These are phyloP conservation scores for Stromatinia cepivora DNA, from an alignment of 2,329 filamentous ascomycete species.

Conservation along the genomic window DNA sequence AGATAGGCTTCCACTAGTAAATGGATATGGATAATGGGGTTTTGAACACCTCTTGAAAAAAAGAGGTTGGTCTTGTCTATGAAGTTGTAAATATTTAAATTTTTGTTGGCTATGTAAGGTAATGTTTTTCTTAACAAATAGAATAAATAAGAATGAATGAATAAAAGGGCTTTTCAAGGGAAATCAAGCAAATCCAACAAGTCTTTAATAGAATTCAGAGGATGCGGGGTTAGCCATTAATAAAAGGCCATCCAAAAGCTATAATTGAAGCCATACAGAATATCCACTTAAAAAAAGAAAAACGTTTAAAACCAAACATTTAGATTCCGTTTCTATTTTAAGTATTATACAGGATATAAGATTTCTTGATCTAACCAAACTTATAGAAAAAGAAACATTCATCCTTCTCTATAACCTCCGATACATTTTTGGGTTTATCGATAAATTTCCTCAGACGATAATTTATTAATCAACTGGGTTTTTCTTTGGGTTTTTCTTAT, in stretches of 20 bases:
- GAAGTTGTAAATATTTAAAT: neutral
- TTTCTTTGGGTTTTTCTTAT: constrained; percentile 4
- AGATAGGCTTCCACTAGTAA: constrained; percentile 1
- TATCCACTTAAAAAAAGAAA: too few species aligned
- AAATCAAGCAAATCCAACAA: neutral
- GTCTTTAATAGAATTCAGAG: neutral
- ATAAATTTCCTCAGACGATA: neutral
- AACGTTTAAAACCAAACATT: too few species aligned
- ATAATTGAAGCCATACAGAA: too few species aligned
- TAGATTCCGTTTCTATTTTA: too few species aligned
- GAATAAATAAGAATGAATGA: neutral
- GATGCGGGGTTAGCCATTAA: constrained; percentile 3
- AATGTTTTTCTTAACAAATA: neutral
- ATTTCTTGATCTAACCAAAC: too few species aligned
- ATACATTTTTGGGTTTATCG: neutral
- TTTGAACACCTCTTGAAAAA: neutral
- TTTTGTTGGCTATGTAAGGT: neutral
- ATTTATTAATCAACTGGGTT: constrained; percentile 8
- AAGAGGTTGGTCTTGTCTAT: neutral
- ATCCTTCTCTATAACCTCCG: too few species aligned
- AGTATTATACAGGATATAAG: too few species aligned
- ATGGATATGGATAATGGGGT: neutral
- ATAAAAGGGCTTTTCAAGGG: neutral
- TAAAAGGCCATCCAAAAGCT: constrained; percentile 8
- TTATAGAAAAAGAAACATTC: too few species aligned